Evolutionary conservation across 495 filamentous ascomycete species (phyloP), one percentile per base, ranked within the genome.

Genomic region (Barbatosphaeria neglecta): DNA sequence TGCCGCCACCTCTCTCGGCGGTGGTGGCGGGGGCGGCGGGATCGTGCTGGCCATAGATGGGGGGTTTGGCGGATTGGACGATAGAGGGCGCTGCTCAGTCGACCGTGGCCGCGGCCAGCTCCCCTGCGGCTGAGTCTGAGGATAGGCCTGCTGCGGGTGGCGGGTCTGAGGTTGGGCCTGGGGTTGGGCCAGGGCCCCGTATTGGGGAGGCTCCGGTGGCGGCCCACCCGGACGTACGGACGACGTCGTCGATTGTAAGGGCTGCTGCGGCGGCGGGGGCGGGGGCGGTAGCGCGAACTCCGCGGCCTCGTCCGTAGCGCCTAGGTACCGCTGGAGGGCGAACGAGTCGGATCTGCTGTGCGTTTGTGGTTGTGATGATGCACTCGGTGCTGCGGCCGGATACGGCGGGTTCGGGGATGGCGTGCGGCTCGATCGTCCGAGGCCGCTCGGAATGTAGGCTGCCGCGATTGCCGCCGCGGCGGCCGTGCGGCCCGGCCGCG

Each of bases 401-500:
- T n/a, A n/a, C 24, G 17, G 46, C 23, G 52, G 55, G 2, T 44
- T 53, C 35, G 37, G 55, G 33, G 47, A 51, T 19, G 55, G 48
- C 19, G 17, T 45, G 48, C 33, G 54, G 40, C n/a, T 58, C 45
- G 3, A 43, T 41, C 68, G 57, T 31, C 67, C 64, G 15, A 63
- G 40, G 3, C 60, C 53, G 9, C 51, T 51, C 1, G 70, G 66
- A 17, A 72, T 57, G 47, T 74, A 74, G n/a, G 70, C n/a, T n/a
- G n/a, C n/a, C n/a, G n/a, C n/a, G n/a, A n/a, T n/a, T n/a, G n/a
- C n/a, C n/a, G n/a, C n/a, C n/a, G n/a, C n/a, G n/a, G n/a, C n/a
- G n/a, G n/a, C 70, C 13, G 68, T 68, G 42, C 72, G 70, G 5
- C 66, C 61, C n/a, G 69, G 70, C 50, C 72, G 61, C 18, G 59